Conservation (phyloP, 179 eudicot species). For the Nepenthes alata region DNA sequence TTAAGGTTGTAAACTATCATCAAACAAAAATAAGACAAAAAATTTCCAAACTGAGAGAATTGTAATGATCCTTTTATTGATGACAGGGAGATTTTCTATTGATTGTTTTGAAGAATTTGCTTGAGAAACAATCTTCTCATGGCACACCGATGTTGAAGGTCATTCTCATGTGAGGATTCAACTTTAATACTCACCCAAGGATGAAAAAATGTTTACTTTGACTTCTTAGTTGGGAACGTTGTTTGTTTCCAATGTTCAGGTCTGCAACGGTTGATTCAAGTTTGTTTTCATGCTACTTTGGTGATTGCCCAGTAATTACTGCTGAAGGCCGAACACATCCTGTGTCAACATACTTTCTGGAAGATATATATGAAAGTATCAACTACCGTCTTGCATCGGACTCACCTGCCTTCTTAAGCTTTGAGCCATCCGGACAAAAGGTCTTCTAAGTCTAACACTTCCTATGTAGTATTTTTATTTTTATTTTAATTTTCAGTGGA, state of each 20-base stretch:
- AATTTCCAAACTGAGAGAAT: background rate
- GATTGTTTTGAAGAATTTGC: slow-evolving; percentile 64
- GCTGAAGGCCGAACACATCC: slow-evolving; percentile 97
- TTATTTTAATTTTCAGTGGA: background rate
- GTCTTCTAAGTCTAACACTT: slow-evolving; percentile 7
- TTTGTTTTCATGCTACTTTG: slow-evolving; percentile 81
- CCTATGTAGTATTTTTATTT: background rate
- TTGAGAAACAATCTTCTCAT: slow-evolving; percentile 63
- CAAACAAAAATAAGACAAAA: too few species aligned
- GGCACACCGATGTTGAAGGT: slow-evolving; percentile 56
- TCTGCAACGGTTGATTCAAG: slow-evolving; percentile 94
- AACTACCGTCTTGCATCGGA: slow-evolving; percentile 76
- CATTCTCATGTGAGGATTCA: slow-evolving; percentile 62
- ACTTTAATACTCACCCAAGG: slow-evolving; percentile 8
- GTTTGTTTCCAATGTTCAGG: slow-evolving; percentile 31
- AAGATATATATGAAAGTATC: slow-evolving; percentile 70
- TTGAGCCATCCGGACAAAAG: slow-evolving; percentile 31
- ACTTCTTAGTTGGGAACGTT: slow-evolving; percentile 5
- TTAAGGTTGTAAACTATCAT: too few species aligned
- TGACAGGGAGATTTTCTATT: slow-evolving; percentile 91
- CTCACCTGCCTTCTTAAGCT: slow-evolving; percentile 70
- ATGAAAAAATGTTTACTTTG: background rate
- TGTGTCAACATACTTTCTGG: slow-evolving; percentile 69
- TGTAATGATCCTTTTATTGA: background rate
- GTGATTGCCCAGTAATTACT: slow-evolving; percentile 75